These are phyloP conservation scores for Irpex sp. DNA, from an alignment of 1,284 basidiomycete genomes.

Conservation along the genomic window DNA sequence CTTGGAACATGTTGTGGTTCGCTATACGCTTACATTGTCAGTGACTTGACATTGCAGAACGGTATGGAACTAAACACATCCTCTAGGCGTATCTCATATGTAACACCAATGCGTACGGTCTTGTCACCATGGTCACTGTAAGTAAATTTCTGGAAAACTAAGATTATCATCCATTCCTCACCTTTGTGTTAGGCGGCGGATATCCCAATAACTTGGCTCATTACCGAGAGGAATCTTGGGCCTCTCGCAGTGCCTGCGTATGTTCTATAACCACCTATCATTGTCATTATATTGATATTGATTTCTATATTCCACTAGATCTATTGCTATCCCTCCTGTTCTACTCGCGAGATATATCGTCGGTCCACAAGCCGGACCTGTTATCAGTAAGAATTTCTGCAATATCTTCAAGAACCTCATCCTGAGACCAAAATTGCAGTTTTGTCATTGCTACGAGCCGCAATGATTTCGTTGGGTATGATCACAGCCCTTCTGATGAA, in stretches of 20 bases:
- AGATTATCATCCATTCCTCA: not conserved
- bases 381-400: slow-evolving; percentile 26
- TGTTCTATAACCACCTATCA: slow-evolving; percentile 11
- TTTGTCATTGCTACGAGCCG: slow-evolving; percentile 37
- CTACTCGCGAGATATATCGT: slow-evolving; percentile 37
- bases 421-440: slow-evolving; percentile 23
- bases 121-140: slow-evolving; percentile 41
- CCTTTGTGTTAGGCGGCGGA: slow-evolving; percentile 35
- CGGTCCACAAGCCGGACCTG: slow-evolving; percentile 24
- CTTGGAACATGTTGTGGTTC: slow-evolving; percentile 43
- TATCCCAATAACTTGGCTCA: slow-evolving; percentile 44
- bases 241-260: slow-evolving; percentile 46
- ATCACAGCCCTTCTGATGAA: slow-evolving; percentile 45
- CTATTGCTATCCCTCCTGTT: slow-evolving; percentile 44
- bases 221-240: slow-evolving; percentile 36
- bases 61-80: not conserved
- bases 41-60: slow-evolving; percentile 15
- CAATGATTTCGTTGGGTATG: slow-evolving; percentile 44
- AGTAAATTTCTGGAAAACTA: not conserved
- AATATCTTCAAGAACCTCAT: not conserved
- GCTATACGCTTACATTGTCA: slow-evolving; percentile 42
- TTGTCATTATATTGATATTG: not conserved
- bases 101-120: slow-evolving; percentile 40
- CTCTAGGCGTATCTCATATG: slow-evolving; percentile 38
- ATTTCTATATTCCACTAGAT: slow-evolving; percentile 24